Base-by-base conservation (phyloP, 345 rosid genomes). In the Trapa bicornis region DNA sequence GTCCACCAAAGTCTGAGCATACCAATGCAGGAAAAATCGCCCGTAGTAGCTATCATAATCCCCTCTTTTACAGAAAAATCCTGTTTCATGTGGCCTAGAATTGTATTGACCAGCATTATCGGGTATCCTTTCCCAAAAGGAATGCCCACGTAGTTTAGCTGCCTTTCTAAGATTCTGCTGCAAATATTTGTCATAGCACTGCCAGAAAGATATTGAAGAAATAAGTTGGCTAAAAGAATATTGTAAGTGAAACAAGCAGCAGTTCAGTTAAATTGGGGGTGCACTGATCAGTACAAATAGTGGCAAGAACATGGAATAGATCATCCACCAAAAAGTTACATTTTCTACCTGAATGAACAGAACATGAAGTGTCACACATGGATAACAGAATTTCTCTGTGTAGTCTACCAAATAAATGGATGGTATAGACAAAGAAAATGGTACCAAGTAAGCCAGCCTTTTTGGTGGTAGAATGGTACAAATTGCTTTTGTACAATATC, bases 21-120 rank as follows among this genome's bases (percentile, higher is more conserved):
- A 92, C 98, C 98, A 92, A 8, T 82, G 82, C 72, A 92, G 83
- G 82, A 92, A 92, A 81, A 92, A 92, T 70, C 89, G 96, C 58
- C 98, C 98, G 16, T 80, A 88, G 82, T 85, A 89, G 82, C 98
- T 84, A 78, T 92, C 96, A 65, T 92, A 92, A 78, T 89, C 97
- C 71, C 98, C 98, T 65, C 87, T 81, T 75, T 89, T 97, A 68
- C 87, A 87, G 72, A 92, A 92, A 77, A 89, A 92, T 9, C 89
- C 86, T 22, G 98, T 92, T 80, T 88, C 96, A 70, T 92, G 91
- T n/a, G 97, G 96, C 75, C 84, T 81, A 32, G 93, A 92, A 77
- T 84, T 88, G 76, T 88, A 87, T 35, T 92, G 91, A 72, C 98
- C 96, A 65, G 90, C 84, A 80, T 86, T 89, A 78, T 88, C 96